Conservation (phyloP, 441 rosid species). For the Macaranga tanarius region DNA sequence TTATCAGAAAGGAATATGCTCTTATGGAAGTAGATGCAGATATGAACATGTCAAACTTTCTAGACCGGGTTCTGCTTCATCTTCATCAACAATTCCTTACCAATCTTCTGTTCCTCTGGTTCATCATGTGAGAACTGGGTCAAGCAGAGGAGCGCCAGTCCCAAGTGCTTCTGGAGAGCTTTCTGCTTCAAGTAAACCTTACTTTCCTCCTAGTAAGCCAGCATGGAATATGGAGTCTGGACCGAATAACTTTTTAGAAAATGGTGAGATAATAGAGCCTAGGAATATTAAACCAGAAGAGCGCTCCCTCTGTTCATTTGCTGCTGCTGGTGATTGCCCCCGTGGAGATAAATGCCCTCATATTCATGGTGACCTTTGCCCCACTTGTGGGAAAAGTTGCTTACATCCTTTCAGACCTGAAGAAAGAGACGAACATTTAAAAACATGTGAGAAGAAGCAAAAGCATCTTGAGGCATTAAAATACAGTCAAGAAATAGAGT, state of each 20-base stretch:
- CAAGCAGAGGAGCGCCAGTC: constrained; percentile 23
- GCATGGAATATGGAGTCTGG: constrained; percentile 48
- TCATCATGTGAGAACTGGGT: constrained; percentile 30
- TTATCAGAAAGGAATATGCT: constrained; percentile 87
- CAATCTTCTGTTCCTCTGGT: constrained; percentile 32
- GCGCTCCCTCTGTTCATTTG: constrained; percentile 70
- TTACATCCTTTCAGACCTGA: constrained; percentile 87
- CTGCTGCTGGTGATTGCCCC: constrained; percentile 88
- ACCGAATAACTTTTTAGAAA: constrained; percentile 32
- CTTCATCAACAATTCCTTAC: constrained; percentile 43
- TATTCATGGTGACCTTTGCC: constrained; percentile 85
- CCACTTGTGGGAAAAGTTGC: constrained; percentile 80
- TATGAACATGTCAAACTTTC: constrained; percentile 76
- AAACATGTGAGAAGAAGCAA: constrained; percentile 67
- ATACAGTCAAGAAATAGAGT: constrained; percentile 63
- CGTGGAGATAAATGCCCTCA: constrained; percentile 82
- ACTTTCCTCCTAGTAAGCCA: constrained; percentile 33
- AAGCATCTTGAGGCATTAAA: constrained; percentile 60
- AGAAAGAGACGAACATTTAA: constrained; percentile 76
- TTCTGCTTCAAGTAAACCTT: constrained; percentile 42
- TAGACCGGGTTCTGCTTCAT: constrained; percentile 47
- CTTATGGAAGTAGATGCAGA: constrained; percentile 84
- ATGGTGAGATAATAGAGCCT: constrained; percentile 37
- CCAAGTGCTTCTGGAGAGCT: constrained; percentile 36
- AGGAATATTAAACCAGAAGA: constrained; percentile 48